Conservation (phyloP, 129 eudicot species). For the Rutidosis leptorrhynchoides region DNA sequence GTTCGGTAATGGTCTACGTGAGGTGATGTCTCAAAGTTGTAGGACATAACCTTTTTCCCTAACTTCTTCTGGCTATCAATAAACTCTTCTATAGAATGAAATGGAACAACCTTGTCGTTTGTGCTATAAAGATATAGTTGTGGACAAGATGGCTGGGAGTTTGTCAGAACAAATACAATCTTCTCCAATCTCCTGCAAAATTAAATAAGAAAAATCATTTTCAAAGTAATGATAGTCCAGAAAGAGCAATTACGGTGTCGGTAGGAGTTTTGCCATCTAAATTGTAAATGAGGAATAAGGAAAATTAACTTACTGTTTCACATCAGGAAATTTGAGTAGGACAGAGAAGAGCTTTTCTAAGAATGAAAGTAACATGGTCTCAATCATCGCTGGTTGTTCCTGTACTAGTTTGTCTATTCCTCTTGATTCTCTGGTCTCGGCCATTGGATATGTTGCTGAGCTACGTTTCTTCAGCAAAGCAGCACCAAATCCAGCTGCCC, state of each 20-base stretch:
- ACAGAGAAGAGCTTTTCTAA: slow-evolving; percentile 64
- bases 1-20: slow-evolving; percentile 86
- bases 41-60: slow-evolving; percentile 52
- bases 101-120: slow-evolving; percentile 73
- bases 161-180: slow-evolving; percentile 43
- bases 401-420: slow-evolving; percentile 21
- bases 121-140: slow-evolving; percentile 85
- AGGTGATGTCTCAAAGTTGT: slow-evolving; percentile 62
- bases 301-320: slow-evolving; percentile 51
- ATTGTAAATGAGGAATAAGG: too few relatives aligned
- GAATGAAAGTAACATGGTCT: slow-evolving; percentile 42
- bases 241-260: too few relatives aligned
- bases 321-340: slow-evolving; percentile 53
- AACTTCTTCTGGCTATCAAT: slow-evolving; percentile 43
- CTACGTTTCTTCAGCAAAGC: slow-evolving; percentile 75
- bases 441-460: slow-evolving; percentile 48
- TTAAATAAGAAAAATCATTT: background rate
- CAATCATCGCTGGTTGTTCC: slow-evolving; percentile 46
- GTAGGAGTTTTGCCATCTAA: too few relatives aligned
- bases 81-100: slow-evolving; percentile 52
- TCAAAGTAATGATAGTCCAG: too few relatives aligned
- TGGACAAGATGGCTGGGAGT: slow-evolving; percentile 61
- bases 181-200: slow-evolving; percentile 54
- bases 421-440: slow-evolving; percentile 30
- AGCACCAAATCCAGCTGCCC: slow-evolving; percentile 88